Base-by-base conservation (phyloP, 177 flowering plant genomes). In the Vitis hybrid region DNA sequence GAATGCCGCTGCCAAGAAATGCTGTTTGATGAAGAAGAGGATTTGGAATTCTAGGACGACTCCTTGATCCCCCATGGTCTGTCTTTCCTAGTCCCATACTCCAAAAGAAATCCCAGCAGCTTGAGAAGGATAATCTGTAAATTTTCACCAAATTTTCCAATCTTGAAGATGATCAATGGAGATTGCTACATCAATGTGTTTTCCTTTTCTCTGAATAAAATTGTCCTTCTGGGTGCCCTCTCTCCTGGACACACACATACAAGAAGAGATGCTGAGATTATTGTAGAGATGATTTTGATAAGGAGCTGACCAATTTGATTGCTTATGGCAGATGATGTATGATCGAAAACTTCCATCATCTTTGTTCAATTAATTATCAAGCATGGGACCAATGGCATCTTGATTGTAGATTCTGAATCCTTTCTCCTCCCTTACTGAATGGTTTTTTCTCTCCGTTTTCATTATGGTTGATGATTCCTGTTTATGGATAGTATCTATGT, bases 1-100 rank as follows among this genome's bases (percentile, higher is more conserved):
- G 78, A 75, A 59, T 82, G 85, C 71, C 62, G 85, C 14, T n/a
- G 74, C 76, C 81, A 75, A 71, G 83, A 78, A 70, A 80, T 82
- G 74, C 34, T 75, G 12, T 50, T 70, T 6, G 83, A 82, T 73
- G 83, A 63, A 48, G 26, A 51, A 51, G 79, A 72, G 55, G 64
- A 68, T 56, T 70, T 21, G 66, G 60, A 49, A 55, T 60, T 63
- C 13, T 69, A 34, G 59, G 60, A 55, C 64, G 6, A 14, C 51
- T 60, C 55, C 45, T 70, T 52, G 18, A 55, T 19, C 19, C 6
- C 18, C 6, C 54, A 6, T 7, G 19, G 23, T 67, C 45, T 56
- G 54, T 62, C 61, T 17, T 15, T 18, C 51, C 39, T 52, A 19
- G 30, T 32, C 62, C 11, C 39, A 26, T 26, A 26, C 30, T 26